phyloP scores from a whole-genome alignment of 441 rosid genomes.

The Adansonia rubrostipa region DNA sequence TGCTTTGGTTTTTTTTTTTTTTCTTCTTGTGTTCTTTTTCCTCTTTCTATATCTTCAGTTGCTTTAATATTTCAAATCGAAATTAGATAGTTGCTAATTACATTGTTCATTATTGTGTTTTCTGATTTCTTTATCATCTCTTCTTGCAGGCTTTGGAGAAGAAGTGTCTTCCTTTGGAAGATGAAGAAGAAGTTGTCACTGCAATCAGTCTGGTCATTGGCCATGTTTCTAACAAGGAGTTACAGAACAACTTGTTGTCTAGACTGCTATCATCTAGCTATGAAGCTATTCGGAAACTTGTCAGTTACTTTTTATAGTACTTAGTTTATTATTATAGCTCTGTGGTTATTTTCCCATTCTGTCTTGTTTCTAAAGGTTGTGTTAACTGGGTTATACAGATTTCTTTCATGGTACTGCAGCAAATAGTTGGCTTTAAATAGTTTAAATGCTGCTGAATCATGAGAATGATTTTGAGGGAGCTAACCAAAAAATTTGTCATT shows the following conservation, averaged over 20 bases:
- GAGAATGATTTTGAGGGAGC: conserved; percentile 4
- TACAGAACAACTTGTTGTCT: conserved; percentile 73
- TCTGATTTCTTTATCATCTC: conserved; percentile 1
- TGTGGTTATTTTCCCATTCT: conserved; percentile 9
- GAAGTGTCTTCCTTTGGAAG: conserved; percentile 78
- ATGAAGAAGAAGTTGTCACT: conserved; percentile 86
- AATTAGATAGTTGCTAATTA: background rate
- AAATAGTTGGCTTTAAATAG: background rate
- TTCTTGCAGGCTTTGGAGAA: conserved; percentile 74
- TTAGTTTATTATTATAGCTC: background rate
- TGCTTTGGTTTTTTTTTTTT: background rate
- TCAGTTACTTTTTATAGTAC: conserved; percentile 44
- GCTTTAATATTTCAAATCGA: background rate
- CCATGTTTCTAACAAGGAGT: conserved; percentile 70
- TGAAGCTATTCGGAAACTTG: conserved; percentile 84
- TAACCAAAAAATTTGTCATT: background rate
- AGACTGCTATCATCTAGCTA: conserved; percentile 87
- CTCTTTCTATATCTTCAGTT: background rate
- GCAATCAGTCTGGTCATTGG: conserved; percentile 80
- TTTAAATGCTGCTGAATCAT: background rate
- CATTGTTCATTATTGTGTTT: background rate
- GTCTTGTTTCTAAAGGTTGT: background rate
- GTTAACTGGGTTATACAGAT: conserved; percentile 5
- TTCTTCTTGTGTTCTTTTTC: background rate
- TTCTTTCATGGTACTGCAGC: background rate